Base-by-base conservation (phyloP, 441 rosid genomes). In the Lepidium campestre region DNA sequence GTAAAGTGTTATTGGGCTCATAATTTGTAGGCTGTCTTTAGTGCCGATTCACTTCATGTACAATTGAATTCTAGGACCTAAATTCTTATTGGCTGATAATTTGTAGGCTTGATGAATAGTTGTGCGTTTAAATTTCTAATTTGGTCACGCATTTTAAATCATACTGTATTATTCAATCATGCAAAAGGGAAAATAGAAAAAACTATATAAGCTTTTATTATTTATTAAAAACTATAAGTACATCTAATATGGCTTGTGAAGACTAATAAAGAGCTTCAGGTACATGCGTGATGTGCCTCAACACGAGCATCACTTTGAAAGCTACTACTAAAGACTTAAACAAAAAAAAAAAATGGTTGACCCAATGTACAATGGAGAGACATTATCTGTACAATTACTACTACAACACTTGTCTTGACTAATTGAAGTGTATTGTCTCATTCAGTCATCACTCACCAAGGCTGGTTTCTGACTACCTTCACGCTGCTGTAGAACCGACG, bases 401-500 rank as follows among this genome's bases (percentile, higher is more conserved):
- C 42, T 63, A 71, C 75, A 54, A 73, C 72, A 73, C 47, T 67
- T 52, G 8, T 44, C 68, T 60, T 31, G 59, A 67, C 14, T 39
- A 53, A 39, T 31, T 59, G 10, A 58, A 58, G 23, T 8, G 40
- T 44, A 42, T 15, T 32, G 19, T 41, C 62, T 49, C 71, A 52
- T 29, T 61, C 67, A 49, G 53, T 64, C 60, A 32, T 39, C 67
- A 29, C 81, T 39, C 67, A 29, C 81, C 75, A 89, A 14, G 75
- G 76, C 56, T 81, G 80, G 79, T 82, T 88, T 80, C 80, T 88
- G 62, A 86, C 90, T 19, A 94, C 78, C 85, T 89, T 91, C 31
- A 90, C 99, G 12, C 78, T 91, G 85, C 91, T 83, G 79, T 91
- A 91, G 77, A 86, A 75, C 44, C 96, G 97, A 73, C 90, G 89